Evolutionary conservation across 23 red algal species (phyloP).

Genomic region (Gracilaria domingensis): DNA sequence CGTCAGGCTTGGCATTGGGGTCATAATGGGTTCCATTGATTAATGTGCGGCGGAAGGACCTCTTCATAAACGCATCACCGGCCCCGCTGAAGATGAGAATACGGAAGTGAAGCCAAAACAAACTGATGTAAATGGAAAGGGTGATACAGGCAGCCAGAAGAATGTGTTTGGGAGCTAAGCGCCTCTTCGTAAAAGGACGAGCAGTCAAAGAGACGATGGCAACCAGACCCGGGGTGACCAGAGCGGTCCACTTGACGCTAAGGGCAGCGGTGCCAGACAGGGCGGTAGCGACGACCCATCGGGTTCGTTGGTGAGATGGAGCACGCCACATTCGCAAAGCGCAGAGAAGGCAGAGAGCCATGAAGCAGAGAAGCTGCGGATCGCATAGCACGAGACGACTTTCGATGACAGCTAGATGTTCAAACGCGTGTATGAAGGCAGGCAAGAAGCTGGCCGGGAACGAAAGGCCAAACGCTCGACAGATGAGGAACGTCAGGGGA

Average conservation of each 20-base stretch:
- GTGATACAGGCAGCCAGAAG: constrained; percentile 66
- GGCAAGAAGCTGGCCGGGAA: constrained; percentile 64
- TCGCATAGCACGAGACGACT: constrained; percentile 92
- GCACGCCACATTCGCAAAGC: constrained; percentile 80
- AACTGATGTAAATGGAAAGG: constrained; percentile 55
- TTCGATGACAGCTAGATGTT: constrained; percentile 88
- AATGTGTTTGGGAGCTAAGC: constrained; percentile 69
- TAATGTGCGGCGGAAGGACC: constrained; percentile 76
- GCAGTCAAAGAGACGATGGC: constrained; percentile 78
- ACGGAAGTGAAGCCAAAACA: constrained; percentile 86
- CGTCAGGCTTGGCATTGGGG: constrained; percentile 24
- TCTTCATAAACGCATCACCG: constrained; percentile 88
- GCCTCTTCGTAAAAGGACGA: constrained; percentile 31
- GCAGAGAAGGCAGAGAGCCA: constrained; percentile 68
- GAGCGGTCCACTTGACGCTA: constrained; percentile 92
- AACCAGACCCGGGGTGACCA: constrained; percentile 84
- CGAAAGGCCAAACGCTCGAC: constrained; percentile 69
- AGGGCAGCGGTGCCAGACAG: constrained; percentile 69
- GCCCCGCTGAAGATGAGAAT: constrained; percentile 72
- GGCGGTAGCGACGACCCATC: constrained; percentile 67
- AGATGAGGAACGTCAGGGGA: constrained; percentile 76
- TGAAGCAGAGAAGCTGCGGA: constrained; percentile 88
- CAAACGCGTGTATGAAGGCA: constrained; percentile 59
- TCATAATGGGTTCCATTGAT: constrained; percentile 69
- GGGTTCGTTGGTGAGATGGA: constrained; percentile 24